Conservation (phyloP, 139 green algal genomes). For the Chlamydomonas sphaeroides region DNA sequence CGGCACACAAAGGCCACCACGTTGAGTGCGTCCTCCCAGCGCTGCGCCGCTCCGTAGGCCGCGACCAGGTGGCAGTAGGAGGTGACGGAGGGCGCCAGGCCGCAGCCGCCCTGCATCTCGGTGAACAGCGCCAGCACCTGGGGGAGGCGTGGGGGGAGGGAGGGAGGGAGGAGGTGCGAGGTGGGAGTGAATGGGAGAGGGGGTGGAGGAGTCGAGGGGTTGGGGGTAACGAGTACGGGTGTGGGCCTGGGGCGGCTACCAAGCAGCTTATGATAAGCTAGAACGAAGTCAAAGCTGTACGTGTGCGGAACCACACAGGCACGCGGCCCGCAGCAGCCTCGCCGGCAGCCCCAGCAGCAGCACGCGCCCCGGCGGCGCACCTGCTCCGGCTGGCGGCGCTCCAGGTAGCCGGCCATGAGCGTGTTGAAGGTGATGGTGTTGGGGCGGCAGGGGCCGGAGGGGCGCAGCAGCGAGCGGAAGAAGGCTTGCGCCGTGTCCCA, state of each 20-base stretch:
- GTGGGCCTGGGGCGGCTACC: no score
- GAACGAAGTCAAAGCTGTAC: no score
- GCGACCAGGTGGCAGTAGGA: slow-evolving; percentile 46
- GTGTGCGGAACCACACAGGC: no score
- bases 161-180: background rate
- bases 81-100: slow-evolving; percentile 38
- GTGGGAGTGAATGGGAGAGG: no score
- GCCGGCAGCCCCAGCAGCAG: background rate
- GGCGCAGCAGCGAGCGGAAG: slow-evolving; percentile 60
- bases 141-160: background rate
- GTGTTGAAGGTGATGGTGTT: slow-evolving; percentile 80
- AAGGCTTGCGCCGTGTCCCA: slow-evolving; percentile 64
- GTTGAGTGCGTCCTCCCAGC: slow-evolving; percentile 51
- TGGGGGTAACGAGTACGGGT: no score
- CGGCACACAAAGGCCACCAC: slow-evolving; percentile 43
- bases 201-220: no score
- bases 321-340: background rate
- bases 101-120: slow-evolving; percentile 38
- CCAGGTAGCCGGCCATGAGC: slow-evolving; percentile 70
- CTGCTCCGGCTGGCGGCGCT: slow-evolving; percentile 43
- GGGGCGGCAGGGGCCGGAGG: slow-evolving; percentile 49
- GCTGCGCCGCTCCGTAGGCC: slow-evolving; percentile 31
- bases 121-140: slow-evolving; percentile 45
- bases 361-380: background rate
- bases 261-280: no score